Conservation (phyloP, 352 stramenopile genomes). For the Phytophthora cactorum region DNA sequence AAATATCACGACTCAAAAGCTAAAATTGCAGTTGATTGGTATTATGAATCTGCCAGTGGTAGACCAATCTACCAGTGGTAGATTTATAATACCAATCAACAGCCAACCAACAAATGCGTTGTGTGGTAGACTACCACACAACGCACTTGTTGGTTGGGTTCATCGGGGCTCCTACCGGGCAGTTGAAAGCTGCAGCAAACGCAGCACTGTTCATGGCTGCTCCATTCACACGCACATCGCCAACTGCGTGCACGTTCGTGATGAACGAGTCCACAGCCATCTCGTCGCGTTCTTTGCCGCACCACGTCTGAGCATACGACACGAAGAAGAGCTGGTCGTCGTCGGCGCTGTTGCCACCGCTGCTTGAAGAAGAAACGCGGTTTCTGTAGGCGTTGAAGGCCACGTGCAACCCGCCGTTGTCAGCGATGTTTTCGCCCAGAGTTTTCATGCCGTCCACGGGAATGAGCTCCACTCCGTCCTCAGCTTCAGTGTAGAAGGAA, state of each 20-base stretch:
- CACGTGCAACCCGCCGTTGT: conserved; percentile 69
- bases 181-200: conserved; percentile 63
- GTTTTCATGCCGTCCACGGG: conserved; percentile 69
- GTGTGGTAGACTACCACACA: conserved; percentile 38
- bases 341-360: conserved; percentile 15
- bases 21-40: conserved; percentile 4
- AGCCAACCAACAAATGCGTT: not conserved
- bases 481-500: conserved; percentile 39
- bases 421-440: conserved; percentile 79
- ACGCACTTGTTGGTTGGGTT: conserved; percentile 61
- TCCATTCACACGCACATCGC: conserved; percentile 68
- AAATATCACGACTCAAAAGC: not conserved
- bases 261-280: conserved; percentile 42
- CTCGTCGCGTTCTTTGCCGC: conserved; percentile 52
- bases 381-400: conserved; percentile 61
- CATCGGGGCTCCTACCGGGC: conserved; percentile 44
- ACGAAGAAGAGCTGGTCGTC: conserved; percentile 72
- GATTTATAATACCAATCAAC: conserved; percentile 8
- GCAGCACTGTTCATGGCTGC: conserved; percentile 64
- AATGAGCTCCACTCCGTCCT: conserved; percentile 40
- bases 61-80: not conserved
- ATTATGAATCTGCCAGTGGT: too few species aligned
- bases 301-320: conserved; percentile 70
- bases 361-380: conserved; percentile 6
- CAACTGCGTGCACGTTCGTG: conserved; percentile 52